Conservation (phyloP, 1,284 basidiomycete species). For the Coniferiporia weirii region DNA sequence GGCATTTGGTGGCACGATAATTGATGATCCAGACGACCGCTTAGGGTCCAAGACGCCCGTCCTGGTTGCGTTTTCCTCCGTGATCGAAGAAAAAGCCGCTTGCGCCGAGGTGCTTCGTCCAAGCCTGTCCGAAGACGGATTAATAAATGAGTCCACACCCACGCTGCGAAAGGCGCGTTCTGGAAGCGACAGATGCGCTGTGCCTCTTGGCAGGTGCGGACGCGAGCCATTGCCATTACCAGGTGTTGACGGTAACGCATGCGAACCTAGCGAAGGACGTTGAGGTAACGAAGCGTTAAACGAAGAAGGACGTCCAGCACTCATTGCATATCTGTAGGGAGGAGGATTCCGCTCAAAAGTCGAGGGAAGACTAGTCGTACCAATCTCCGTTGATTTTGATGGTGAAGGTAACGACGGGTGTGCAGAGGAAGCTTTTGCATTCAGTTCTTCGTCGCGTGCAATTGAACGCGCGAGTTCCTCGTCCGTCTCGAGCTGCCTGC, state of each 20-base stretch:
- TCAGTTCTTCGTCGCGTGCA: neutral
- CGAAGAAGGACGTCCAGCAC: neutral
- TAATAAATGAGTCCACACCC: neutral
- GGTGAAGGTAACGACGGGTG: neutral
- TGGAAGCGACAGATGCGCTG: neutral
- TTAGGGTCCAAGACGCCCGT: neutral
- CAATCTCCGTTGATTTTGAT: neutral
- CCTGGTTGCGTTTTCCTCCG: neutral
- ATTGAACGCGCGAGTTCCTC: slow-evolving; percentile 14
- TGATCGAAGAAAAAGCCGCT: slow-evolving; percentile 1
- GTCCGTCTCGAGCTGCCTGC: slow-evolving; percentile 10
- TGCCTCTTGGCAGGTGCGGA: neutral
- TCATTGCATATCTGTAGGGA: neutral
- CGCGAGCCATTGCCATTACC: neutral
- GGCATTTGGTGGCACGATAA: neutral
- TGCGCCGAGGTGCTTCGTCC: slow-evolving; percentile 14
- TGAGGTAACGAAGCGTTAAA: neutral
- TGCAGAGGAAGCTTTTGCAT: neutral
- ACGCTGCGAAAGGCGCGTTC: neutral
- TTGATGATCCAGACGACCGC: neutral
- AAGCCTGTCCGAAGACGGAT: neutral
- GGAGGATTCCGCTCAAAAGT: neutral
- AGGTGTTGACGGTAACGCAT: neutral
- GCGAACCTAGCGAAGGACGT: neutral
- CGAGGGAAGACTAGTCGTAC: neutral